Base-by-base conservation (phyloP, 768 basidiomycete species). In the Boletus barrowsii region DNA sequence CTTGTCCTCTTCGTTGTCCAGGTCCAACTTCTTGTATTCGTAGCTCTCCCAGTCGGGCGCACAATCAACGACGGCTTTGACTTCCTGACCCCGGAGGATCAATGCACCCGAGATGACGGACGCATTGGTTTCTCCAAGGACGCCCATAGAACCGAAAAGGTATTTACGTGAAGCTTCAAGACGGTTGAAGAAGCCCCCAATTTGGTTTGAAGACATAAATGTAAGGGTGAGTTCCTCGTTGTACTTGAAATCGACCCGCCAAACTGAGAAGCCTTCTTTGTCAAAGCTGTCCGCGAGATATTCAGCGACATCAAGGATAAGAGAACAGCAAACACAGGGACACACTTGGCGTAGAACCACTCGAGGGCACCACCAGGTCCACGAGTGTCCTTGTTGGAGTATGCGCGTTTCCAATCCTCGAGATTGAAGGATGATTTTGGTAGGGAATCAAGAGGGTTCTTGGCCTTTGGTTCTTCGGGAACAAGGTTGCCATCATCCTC, bases 301-400 rank as follows among this genome's bases (percentile, higher is more conserved):
- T 53, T 66, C 37, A 66, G 50, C 11, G 22, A 26, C 10, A 30
- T 41, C 11, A 15, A 4, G 2, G 22, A 29, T 22, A 47, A 40
- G 3, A 11, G 3, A 49, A 22, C 5, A 30, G 9, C 26, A 26
- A 26, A 26, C 8, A 26, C 26, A 29, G 17, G 4, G 15, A 53
- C 88, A 53, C 62, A 95, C 92, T 97, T 86, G 72, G 93, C 71
- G 79, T 97, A 95, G 83, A 99, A 88, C 97, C 96, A 98, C 72
- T 97, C 93, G 37, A 99, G 65, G 47, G 93, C 72, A 58, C 90
- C 94, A 42, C 73, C 84, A 17, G 88, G 61, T 36, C 90, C 92
- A 51, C 90, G 86, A 37, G 95, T 98, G n/a, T 98, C 94, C 72
- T 88, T 86, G 87, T 98, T 98, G 65, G 94, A 97, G 80, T 98